These are phyloP conservation scores for Hymenoscyphus salicellus DNA, from an alignment of 2,329 filamentous ascomycete genomes.

Conservation along the genomic window DNA sequence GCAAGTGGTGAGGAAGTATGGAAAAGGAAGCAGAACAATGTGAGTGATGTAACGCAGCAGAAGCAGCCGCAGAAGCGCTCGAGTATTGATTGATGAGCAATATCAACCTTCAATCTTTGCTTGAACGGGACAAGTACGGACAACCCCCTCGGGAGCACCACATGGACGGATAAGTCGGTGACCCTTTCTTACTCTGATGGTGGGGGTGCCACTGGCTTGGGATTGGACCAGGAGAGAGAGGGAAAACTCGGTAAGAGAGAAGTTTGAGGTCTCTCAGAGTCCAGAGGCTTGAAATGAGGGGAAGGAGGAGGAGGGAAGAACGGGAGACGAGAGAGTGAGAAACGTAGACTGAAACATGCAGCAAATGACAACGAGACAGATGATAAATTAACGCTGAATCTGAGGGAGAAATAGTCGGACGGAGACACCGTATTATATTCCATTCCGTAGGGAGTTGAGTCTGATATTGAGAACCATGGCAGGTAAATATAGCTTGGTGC, in stretches of 20 bases:
- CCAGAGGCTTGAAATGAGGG: neutral
- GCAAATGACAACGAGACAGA: neutral
- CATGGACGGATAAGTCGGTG: neutral
- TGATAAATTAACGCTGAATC: neutral
- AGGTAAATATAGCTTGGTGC: neutral
- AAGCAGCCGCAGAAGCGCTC: neutral
- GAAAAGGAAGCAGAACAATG: slow-evolving; percentile 1
- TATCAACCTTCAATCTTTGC: neutral
- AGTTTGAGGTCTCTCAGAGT: neutral
- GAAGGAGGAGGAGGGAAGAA: neutral
- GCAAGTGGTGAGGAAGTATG: slow-evolving; percentile 4
- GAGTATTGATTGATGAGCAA: neutral
- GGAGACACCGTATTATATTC: neutral
- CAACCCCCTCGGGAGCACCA: neutral
- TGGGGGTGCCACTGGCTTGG: neutral
- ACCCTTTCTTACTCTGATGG: neutral
- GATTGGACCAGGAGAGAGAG: neutral
- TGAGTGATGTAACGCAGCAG: slow-evolving; percentile 8
- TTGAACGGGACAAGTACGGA: too few species aligned
- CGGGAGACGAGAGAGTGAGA: neutral
- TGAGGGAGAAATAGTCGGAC: neutral
- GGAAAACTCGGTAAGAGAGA: neutral
- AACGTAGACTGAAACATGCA: slow-evolving; percentile 1
- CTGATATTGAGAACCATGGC: neutral
- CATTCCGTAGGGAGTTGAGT: neutral